phyloP scores from a whole-genome alignment of 306 rosid species.

The Delonix regia region DNA sequence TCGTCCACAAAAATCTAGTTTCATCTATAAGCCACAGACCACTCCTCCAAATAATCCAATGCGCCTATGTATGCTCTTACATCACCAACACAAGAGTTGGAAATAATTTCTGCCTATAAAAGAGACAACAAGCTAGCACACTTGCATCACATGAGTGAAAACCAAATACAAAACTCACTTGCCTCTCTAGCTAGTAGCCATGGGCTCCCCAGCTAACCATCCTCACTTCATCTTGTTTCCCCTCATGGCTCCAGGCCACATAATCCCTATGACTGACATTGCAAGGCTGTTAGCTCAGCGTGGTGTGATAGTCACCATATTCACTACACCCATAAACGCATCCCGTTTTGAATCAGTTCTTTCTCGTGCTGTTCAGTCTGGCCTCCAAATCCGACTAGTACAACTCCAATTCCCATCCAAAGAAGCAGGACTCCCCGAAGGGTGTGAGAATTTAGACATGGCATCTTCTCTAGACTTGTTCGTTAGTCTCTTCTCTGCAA shows the following conservation, averaged over 20 bases:
- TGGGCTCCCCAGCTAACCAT: not conserved
- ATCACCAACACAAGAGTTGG: not conserved
- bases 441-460: constrained; percentile 59
- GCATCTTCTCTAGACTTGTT: not conserved
- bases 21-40: not conserved
- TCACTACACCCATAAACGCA: constrained; percentile 51
- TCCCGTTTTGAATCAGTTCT: constrained; percentile 41
- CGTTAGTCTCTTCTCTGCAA: constrained; percentile 17
- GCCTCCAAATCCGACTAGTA: constrained; percentile 31
- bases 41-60: not conserved
- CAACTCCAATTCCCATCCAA: constrained; percentile 35
- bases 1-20: not conserved
- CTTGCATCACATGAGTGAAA: not conserved
- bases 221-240: constrained; percentile 44
- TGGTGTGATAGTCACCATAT: constrained; percentile 42
- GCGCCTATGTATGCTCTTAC: not conserved
- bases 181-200: not conserved
- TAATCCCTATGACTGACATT: constrained; percentile 47
- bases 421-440: constrained; percentile 56
- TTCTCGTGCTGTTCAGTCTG: constrained; percentile 37
- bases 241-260: constrained; percentile 48
- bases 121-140: not conserved
- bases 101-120: not conserved
- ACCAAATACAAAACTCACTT: not conserved
- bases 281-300: constrained; percentile 47